Evolutionary conservation across 202 grass and related monocot species (phyloP), one percentile per base, ranked within the genome.

Genomic region (Eragrostis tef): DNA sequence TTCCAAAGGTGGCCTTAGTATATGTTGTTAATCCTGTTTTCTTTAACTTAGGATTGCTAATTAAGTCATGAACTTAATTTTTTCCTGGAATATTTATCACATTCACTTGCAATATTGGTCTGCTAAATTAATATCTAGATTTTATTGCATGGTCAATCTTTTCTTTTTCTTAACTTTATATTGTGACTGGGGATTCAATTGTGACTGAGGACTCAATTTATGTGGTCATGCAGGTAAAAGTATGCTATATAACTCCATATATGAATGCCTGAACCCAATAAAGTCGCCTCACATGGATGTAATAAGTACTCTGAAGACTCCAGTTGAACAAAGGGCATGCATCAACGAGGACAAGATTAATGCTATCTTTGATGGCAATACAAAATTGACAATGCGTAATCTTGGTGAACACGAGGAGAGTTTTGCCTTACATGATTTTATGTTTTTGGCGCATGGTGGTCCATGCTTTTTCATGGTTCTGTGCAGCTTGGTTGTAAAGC

Each of bases 91-190:
- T 1, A 34, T 34, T 2, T 4, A 34, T 34, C 4, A 2, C 31
- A 34, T 34, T 34, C 2, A 34, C 31, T 47, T 59, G 56, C 20
- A 4, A 46, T n/a, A 49, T 58, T 52, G 27, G 16, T 34, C 21
- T 76, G 52, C 50, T 44, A 67, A 84, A 79, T 60, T 73, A 72
- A 25, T 45, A 41, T 20, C 19, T 31, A 65, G 8, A 57, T 77
- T 54, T 81, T 80, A 56, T 71, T 31, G 29, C 29, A 3, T 31
- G 29, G 1, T 31, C 29, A 31, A 34, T 34, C 85, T 98, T 46
- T 64, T 93, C 16, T 92, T 91, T 87, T 98, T 98, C 86, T 83
- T 98, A 82, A 95, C 90, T 93, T 14, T 88, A 82, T 25, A 48
- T 95, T 75, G 43, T 86, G 70, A 83, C 82, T n/a, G 92, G 95